A percentile compares a stretch with the other conserved stretches of the same genome.
These are phyloP conservation scores for Erythrobasidium hasegawianum DNA, from an alignment of 1,284 basidiomycete species.

Conservation along the genomic window DNA sequence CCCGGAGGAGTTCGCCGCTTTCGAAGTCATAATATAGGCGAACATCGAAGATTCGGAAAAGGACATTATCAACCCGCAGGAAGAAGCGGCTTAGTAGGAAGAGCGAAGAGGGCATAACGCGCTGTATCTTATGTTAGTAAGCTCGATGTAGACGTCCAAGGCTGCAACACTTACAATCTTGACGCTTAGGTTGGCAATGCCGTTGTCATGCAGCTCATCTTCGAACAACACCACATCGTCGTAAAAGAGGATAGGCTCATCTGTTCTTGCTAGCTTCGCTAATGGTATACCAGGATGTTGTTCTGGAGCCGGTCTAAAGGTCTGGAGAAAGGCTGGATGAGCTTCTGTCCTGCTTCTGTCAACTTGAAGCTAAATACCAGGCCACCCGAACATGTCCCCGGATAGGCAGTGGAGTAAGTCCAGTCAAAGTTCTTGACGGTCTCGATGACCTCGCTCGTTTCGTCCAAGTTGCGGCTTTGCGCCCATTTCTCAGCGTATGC, in stretches of 20 bases:
- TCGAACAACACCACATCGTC: constrained; percentile 88
- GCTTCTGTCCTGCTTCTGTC: background rate
- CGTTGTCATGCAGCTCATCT: constrained; percentile 92
- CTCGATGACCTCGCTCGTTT: constrained; percentile 21
- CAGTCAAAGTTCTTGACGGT: constrained; percentile 75
- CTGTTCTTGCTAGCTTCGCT: constrained; percentile 70
- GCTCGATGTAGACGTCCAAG: no score
- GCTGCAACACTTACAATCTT: constrained; percentile 65
- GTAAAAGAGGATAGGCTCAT: constrained; percentile 88
- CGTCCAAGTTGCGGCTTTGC: constrained; percentile 8
- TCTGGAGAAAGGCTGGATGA: background rate
- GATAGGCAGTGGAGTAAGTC: constrained; percentile 91
- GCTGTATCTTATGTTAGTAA: constrained; percentile 54
- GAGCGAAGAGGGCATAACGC: constrained; percentile 95
- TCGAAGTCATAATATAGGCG: constrained; percentile 81
- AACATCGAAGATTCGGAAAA: constrained; percentile 87
- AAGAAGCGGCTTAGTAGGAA: constrained; percentile 88
- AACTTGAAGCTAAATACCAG: background rate
- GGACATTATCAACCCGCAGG: constrained; percentile 90
- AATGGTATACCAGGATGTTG: constrained; percentile 61
- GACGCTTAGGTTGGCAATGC: constrained; percentile 72
- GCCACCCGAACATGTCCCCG: constrained; percentile 53
- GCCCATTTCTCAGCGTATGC: constrained; percentile 89
- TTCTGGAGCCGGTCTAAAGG: constrained; percentile 52
- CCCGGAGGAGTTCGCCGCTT: constrained; percentile 62